Evolutionary conservation across 768 basidiomycete species (phyloP), one percentile per base, ranked within the genome.

Genomic region (Pilatotrama ljubarskyi): DNA sequence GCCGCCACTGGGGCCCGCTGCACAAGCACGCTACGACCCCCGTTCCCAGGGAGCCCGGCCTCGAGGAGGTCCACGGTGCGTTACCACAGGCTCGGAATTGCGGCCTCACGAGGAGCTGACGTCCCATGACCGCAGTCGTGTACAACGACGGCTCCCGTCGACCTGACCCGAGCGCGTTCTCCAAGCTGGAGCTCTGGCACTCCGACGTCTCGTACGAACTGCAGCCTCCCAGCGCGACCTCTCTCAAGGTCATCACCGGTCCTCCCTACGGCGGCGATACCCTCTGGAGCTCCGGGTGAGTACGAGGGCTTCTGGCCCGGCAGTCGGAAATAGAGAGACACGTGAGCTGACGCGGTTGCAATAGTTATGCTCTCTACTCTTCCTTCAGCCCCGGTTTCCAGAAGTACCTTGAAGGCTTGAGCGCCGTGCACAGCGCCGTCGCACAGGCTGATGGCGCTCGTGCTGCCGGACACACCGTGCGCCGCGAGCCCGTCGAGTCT

Each of bases 1-100:
- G 81, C 7, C 83, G 84, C 15, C 75, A 92, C 67, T 90, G 81
- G 55, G 90, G 90, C 5, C 88, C 82, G 47, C 80, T 91, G 46
- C 91, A 94, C 72, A 90, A 87, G 69, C 91, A 95, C 68, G 87
- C 91, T 3, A 91, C 89, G 2, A 91, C 90, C 10, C 87, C 87
- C 0, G 79, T 93, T 48, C 88, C 92, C 1, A 76, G 75, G 59
- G 82, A 83, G 67, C 84, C 79, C 17, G 91, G 90, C 15, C 77
- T 91, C 3, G 86, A 90, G 66, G 87, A 90, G 75, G 88, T 90
- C 5, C 90, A 91, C 65, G 79, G 89, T 86, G 61, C 46, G 80
- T 71, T 26, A 14, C 26, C 48, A 29, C 11, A 14, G 7, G 9
- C 26, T 13, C 10, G 20, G 5, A 11, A 29, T 18, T 42, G 11